A percentile compares a stretch with the other conserved stretches of the same genome.
phyloP scores from a whole-genome alignment of 768 basidiomycete species.

The Pleurotus citrinopileatus region DNA sequence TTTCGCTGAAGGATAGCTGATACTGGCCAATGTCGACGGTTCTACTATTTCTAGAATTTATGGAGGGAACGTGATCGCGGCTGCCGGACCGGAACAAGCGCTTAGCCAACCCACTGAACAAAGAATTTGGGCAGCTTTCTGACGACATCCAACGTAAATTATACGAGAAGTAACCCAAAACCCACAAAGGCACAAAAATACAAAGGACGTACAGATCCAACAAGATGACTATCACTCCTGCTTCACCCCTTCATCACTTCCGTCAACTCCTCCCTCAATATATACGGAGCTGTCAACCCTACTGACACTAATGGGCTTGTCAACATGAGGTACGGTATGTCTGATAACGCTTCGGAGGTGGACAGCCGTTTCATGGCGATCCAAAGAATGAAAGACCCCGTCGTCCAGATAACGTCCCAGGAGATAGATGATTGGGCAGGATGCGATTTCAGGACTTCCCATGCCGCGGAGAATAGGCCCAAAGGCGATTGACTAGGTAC shows the following conservation, averaged over 20 bases:
- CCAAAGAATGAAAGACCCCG: slow-evolving; percentile 39
- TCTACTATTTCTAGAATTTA: too few species aligned
- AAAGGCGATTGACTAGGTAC: slow-evolving; percentile 16
- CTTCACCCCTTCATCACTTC: not conserved
- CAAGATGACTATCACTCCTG: slow-evolving; percentile 5
- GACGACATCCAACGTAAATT: too few species aligned
- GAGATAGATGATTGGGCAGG: slow-evolving; percentile 66
- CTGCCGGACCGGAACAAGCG: not conserved
- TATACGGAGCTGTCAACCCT: slow-evolving; percentile 24
- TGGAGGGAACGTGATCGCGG: too few species aligned
- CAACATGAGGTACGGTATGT: slow-evolving; percentile 20
- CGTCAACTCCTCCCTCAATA: slow-evolving; percentile 11
- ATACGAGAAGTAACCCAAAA: too few species aligned
- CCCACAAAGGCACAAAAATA: too few species aligned
- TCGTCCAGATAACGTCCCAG: slow-evolving; percentile 63
- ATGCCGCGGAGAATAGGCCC: slow-evolving; percentile 25
- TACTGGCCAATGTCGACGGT: too few species aligned
- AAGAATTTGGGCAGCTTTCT: too few species aligned
- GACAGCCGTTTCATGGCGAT: slow-evolving; percentile 2
- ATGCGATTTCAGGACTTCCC: slow-evolving; percentile 42
- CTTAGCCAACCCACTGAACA: too few species aligned
- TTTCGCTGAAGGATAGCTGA: too few species aligned
- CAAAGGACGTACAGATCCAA: too few species aligned
- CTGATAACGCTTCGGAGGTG: slow-evolving; percentile 12
- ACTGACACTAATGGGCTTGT: slow-evolving; percentile 23